phyloP scores from a whole-genome alignment of 2,329 filamentous ascomycete species.

The Aquanectria penicillioides region DNA sequence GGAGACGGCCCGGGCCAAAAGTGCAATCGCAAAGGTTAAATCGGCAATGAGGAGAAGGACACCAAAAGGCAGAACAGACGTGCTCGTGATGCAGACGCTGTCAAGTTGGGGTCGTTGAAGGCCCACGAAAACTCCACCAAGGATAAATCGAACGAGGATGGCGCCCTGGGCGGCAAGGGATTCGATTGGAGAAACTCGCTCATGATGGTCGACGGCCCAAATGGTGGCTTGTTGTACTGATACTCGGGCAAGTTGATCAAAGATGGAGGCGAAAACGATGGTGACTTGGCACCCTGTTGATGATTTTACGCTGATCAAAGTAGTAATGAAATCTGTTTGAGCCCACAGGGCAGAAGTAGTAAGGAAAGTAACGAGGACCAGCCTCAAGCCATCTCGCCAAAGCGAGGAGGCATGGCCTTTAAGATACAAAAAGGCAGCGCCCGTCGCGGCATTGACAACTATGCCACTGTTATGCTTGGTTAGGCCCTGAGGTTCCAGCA shows the following conservation, averaged over 20 bases:
- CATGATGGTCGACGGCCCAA: constrained; percentile 58
- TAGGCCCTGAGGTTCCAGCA: constrained; percentile 32
- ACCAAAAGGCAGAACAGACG: constrained; percentile 56
- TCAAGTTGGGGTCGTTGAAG: constrained; percentile 63
- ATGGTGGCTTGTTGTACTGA: constrained; percentile 64
- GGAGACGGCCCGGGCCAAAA: constrained; percentile 55
- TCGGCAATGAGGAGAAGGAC: constrained; percentile 58
- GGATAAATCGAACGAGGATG: constrained; percentile 58
- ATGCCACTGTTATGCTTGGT: constrained; percentile 54
- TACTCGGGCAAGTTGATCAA: constrained; percentile 67
- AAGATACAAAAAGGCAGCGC: constrained; percentile 57
- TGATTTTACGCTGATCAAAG: constrained; percentile 56
- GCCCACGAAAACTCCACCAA: constrained; percentile 65
- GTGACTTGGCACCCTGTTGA: constrained; percentile 60
- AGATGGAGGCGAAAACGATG: constrained; percentile 61
- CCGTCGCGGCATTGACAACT: constrained; percentile 62
- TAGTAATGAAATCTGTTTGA: constrained; percentile 60
- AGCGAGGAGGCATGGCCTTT: constrained; percentile 60
- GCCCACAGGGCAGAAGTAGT: constrained; percentile 64
- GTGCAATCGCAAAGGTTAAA: constrained; percentile 53
- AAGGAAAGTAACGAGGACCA: constrained; percentile 69
- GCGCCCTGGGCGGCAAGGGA: constrained; percentile 57
- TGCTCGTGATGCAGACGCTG: constrained; percentile 61
- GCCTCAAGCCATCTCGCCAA: constrained; percentile 69
- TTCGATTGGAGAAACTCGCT: constrained; percentile 48